Evolutionary conservation across 371 early-diverging fungal genomes (phyloP).

Genomic region (Mitosporidium daphniae): DNA sequence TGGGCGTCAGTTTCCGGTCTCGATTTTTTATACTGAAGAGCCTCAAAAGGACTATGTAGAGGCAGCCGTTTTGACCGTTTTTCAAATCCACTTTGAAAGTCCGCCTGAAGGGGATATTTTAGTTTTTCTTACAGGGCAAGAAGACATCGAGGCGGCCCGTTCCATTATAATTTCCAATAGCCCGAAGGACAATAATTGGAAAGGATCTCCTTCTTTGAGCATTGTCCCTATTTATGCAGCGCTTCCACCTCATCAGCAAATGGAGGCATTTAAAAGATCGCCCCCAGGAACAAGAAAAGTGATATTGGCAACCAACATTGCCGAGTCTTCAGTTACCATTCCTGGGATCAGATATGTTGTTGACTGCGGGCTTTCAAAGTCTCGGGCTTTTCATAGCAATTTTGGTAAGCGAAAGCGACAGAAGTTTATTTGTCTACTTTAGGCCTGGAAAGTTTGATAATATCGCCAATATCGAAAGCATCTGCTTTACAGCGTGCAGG

Average conservation of each 20-base stretch:
- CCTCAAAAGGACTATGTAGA: conserved; percentile 60
- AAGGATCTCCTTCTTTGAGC: not conserved
- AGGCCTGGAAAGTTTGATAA: conserved; percentile 22
- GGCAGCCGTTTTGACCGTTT: conserved; percentile 32
- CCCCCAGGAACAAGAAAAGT: conserved; percentile 69
- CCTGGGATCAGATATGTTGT: conserved; percentile 77
- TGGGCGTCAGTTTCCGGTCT: conserved; percentile 54
- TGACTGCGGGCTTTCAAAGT: conserved; percentile 70
- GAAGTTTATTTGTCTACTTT: conserved; percentile 66
- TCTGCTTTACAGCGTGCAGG: conserved; percentile 11
- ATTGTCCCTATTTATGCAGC: conserved; percentile 12
- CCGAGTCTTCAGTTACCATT: conserved; percentile 93
- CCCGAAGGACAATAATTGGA: not conserved
- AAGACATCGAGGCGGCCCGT: conserved; percentile 57
- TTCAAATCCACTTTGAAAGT: conserved; percentile 52
- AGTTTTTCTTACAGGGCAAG: conserved; percentile 64
- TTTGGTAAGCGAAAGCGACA: no score
- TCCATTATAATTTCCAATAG: no score
- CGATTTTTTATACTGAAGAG: conserved; percentile 24
- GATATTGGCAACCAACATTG: conserved; percentile 89
- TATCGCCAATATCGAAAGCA: conserved; percentile 8
- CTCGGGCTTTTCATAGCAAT: no score
- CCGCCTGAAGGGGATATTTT: conserved; percentile 52
- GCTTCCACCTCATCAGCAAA: conserved; percentile 49
- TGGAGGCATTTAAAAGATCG: conserved; percentile 5